Evolutionary conservation across 106 monocot genomes (phyloP).

Genomic region (Dendrobium nobile): DNA sequence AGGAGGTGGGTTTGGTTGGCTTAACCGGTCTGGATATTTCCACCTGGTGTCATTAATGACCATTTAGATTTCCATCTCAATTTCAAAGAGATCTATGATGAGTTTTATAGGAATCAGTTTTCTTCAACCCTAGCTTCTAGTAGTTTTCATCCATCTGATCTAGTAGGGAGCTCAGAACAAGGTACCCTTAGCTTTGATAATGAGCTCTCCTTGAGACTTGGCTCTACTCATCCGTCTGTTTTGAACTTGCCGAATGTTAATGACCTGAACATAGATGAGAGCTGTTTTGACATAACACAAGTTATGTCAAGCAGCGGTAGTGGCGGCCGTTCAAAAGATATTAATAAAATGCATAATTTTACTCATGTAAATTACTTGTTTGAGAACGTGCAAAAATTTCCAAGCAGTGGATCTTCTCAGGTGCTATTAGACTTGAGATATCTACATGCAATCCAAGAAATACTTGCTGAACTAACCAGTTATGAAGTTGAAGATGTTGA

Average conservation of each 20-base stretch:
- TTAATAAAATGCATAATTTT: neutral
- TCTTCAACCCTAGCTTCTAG: conserved; percentile 18
- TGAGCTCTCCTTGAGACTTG: conserved; percentile 58
- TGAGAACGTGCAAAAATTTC: neutral
- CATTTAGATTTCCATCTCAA: neutral
- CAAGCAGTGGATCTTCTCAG: neutral
- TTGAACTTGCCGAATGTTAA: conserved; percentile 9
- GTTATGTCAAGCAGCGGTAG: too few relatives aligned
- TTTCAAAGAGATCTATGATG: conserved; percentile 17
- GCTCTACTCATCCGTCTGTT: conserved; percentile 20
- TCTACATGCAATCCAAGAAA: conserved; percentile 33
- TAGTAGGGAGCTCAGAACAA: conserved; percentile 21
- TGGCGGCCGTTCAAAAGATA: neutral
- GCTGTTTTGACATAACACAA: too few relatives aligned
- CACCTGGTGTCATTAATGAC: too few relatives aligned
- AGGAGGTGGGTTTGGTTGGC: too few relatives aligned
- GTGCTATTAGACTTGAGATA: conserved; percentile 13
- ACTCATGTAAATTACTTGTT: neutral
- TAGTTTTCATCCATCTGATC: conserved; percentile 44
- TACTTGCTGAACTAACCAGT: conserved; percentile 43
- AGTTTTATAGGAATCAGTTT: conserved; percentile 10
- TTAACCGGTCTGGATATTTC: too few relatives aligned
- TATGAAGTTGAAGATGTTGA: conserved; percentile 23
- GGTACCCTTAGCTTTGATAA: conserved; percentile 19
- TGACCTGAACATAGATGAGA: conserved; percentile 32